These are phyloP conservation scores for Coniochaeta sp. DNA, from an alignment of 2,329 filamentous ascomycete species.

Conservation along the genomic window DNA sequence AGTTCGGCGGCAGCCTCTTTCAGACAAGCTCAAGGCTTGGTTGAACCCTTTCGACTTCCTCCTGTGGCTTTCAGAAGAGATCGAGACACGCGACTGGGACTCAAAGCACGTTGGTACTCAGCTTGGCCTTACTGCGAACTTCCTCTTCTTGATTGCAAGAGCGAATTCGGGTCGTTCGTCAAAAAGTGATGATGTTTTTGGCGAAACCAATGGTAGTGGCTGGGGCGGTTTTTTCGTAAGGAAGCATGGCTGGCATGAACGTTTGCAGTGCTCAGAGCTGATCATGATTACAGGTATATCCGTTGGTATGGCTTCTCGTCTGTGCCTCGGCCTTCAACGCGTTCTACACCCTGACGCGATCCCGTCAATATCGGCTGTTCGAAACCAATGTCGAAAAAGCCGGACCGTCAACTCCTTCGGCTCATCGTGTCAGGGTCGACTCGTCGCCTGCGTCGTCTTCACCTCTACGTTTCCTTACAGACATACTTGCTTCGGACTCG, in stretches of 20 bases:
- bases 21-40: constrained; percentile 71
- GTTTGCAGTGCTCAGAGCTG: not conserved
- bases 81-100: constrained; percentile 88
- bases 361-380: constrained; percentile 84
- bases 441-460: constrained; percentile 73
- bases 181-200: constrained; percentile 76
- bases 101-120: constrained; percentile 70
- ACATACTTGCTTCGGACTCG: constrained; percentile 57
- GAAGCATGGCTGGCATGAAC: constrained; percentile 15
- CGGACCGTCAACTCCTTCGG: constrained; percentile 69
- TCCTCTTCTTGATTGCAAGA: constrained; percentile 73
- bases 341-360: constrained; percentile 72
- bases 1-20: constrained; percentile 71
- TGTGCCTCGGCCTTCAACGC: constrained; percentile 67
- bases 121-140: constrained; percentile 68
- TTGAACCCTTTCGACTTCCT: constrained; percentile 85
- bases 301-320: constrained; percentile 64
- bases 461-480: constrained; percentile 67
- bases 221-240: constrained; percentile 56
- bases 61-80: constrained; percentile 85
- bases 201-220: constrained; percentile 55
- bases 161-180: constrained; percentile 58
- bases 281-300: constrained; percentile 45
- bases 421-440: constrained; percentile 80
- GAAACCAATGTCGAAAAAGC: constrained; percentile 72